Percentiles rank a stretch among this genome's conserved stretches.
phyloP scores from a whole-genome alignment of 352 stramenopile species.

The Phytophthora ohioensis region DNA sequence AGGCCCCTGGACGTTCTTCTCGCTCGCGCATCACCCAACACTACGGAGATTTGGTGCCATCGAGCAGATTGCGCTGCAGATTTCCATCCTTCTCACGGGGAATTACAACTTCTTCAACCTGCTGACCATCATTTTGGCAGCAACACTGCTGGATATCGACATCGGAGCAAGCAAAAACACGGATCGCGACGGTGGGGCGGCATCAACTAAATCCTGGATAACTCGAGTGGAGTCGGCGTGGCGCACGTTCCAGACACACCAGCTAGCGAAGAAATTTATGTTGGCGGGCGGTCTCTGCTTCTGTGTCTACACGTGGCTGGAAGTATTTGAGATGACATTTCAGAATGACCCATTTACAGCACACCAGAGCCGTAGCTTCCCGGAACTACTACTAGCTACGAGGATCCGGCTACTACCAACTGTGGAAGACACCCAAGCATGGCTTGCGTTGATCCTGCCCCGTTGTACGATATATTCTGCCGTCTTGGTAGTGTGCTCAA shows the following conservation, averaged over 20 bases:
- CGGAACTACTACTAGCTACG: constrained; percentile 26
- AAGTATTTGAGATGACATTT: constrained; percentile 36
- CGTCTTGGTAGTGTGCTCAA: constrained; percentile 18
- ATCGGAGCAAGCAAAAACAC: background rate
- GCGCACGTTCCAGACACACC: constrained; percentile 37
- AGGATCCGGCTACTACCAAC: constrained; percentile 44
- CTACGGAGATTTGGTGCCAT: constrained; percentile 64
- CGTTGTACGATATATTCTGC: constrained; percentile 30
- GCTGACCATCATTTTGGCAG: constrained; percentile 71
- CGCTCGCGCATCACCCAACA: constrained; percentile 71
- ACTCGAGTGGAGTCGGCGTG: constrained; percentile 33
- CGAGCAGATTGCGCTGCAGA: constrained; percentile 84
- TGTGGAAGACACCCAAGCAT: constrained; percentile 53
- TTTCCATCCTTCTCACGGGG: constrained; percentile 88
- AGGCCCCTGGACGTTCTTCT: constrained; percentile 85
- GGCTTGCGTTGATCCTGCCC: constrained; percentile 49
- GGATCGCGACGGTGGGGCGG: background rate
- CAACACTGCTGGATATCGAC: constrained; percentile 46
- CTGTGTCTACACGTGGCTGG: constrained; percentile 40
- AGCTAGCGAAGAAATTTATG: background rate
- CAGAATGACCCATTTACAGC: background rate
- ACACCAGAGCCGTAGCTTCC: constrained; percentile 15
- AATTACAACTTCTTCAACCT: constrained; percentile 97
- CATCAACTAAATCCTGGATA: constrained; percentile 11
- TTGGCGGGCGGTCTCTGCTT: constrained; percentile 24